Evolutionary conservation across 148 eudicot species (phyloP).

Genomic region (Vaccinium darrowii): DNA sequence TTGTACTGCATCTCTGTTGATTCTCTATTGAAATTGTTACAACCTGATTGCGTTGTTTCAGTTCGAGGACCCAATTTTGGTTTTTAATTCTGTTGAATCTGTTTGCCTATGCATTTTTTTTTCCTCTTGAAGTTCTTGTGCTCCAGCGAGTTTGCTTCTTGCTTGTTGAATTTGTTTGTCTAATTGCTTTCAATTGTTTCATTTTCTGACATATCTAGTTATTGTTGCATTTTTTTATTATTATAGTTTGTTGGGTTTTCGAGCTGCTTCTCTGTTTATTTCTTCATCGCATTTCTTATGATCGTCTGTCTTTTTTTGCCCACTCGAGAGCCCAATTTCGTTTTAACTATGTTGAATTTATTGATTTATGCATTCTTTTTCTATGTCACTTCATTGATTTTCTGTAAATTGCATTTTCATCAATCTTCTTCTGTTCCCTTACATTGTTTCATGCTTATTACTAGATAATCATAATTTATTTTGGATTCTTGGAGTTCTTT

Average conservation of each 20-base stretch:
- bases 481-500: neutral
- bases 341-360: neutral
- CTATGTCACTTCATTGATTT: constrained; percentile 9
- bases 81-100: neutral
- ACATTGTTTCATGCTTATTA: neutral
- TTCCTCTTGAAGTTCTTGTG: neutral
- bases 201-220: neutral
- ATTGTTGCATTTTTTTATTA: neutral
- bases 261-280: neutral
- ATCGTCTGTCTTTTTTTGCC: neutral
- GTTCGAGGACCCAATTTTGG: neutral
- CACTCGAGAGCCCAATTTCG: neutral
- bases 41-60: neutral
- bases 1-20: neutral
- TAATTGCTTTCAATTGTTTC: neutral
- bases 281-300: neutral
- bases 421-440: neutral
- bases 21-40: neutral
- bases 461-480: neutral
- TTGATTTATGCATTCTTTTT: neutral
- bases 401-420: neutral
- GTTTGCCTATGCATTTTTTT: neutral
- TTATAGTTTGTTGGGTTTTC: neutral
- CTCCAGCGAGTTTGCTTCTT: no score
- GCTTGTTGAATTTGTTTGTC: neutral